phyloP scores from a whole-genome alignment of 345 rosid genomes.

The Linum usitatissimum region DNA sequence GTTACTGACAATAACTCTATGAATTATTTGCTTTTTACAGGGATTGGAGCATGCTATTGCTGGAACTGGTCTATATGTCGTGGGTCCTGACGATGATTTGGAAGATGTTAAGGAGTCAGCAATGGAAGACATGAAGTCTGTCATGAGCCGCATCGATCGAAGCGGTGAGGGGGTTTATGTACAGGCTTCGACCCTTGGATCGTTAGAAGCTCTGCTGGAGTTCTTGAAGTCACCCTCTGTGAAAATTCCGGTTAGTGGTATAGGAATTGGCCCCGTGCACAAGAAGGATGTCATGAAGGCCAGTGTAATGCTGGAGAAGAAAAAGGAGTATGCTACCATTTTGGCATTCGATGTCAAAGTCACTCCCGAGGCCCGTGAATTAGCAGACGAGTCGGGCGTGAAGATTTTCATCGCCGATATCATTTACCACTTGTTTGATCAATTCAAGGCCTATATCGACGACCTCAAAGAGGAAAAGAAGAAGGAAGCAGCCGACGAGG shows the following conservation, averaged over 20 bases:
- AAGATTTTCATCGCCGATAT: conserved; percentile 93
- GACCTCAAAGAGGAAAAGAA: conserved; percentile 82
- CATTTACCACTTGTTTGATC: conserved; percentile 87
- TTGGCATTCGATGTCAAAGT: conserved; percentile 95
- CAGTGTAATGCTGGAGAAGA: conserved; percentile 88
- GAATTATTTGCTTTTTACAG: conserved; percentile 21
- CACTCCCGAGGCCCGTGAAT: conserved; percentile 83
- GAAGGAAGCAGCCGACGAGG: conserved; percentile 88
- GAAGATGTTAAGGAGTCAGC: conserved; percentile 57
- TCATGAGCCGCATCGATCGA: conserved; percentile 74
- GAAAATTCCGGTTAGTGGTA: conserved; percentile 83
- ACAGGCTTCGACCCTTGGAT: conserved; percentile 92
- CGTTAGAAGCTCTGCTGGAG: conserved; percentile 91
- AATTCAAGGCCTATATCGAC: conserved; percentile 72
- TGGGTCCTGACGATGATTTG: conserved; percentile 67
- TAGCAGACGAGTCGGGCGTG: conserved; percentile 80
- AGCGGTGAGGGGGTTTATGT: conserved; percentile 93
- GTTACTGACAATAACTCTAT: neutral
- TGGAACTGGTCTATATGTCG: conserved; percentile 78
- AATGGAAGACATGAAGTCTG: conserved; percentile 81
- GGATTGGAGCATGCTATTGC: conserved; percentile 96
- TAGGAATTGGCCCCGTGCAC: conserved; percentile 84
- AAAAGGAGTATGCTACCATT: conserved; percentile 79
- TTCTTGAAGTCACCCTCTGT: conserved; percentile 82
- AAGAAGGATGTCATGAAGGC: conserved; percentile 94